Evolutionary conservation across 2,329 filamentous ascomycete species (phyloP).

Genomic region (Dactylellina sp.): DNA sequence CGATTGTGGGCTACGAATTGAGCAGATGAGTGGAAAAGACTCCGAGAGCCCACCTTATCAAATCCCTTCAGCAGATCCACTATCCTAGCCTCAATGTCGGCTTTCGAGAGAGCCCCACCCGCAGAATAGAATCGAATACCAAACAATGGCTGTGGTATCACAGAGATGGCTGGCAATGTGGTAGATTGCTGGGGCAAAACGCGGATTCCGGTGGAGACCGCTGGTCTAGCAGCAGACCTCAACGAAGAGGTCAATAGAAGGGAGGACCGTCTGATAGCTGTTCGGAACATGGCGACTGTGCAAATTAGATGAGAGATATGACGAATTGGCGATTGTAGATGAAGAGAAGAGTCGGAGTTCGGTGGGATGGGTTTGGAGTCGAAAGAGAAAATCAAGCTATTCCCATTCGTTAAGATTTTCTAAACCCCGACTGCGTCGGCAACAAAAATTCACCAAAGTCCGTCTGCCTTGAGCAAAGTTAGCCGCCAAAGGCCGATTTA

Average conservation of each 20-base stretch:
- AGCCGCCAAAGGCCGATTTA: not conserved
- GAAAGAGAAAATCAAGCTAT: conserved; percentile 22
- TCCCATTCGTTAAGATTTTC: conserved; percentile 38
- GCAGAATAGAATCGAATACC: conserved; percentile 88
- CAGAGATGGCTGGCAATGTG: conserved; percentile 59
- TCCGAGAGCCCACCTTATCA: conserved; percentile 79
- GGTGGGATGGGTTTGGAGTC: not conserved
- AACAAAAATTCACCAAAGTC: not conserved
- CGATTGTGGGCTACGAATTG: not conserved
- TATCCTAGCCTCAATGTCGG: conserved; percentile 91
- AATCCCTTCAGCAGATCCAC: conserved; percentile 93
- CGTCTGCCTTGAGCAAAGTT: not conserved
- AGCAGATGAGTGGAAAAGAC: not conserved
- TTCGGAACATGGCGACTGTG: conserved; percentile 82
- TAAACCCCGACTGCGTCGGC: conserved; percentile 33
- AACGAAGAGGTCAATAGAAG: conserved; percentile 68
- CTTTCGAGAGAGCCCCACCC: conserved; percentile 78
- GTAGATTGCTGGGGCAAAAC: conserved; percentile 73
- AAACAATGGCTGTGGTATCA: conserved; percentile 67
- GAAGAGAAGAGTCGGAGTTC: not conserved
- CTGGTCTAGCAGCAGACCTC: conserved; percentile 71
- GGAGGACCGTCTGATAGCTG: conserved; percentile 82
- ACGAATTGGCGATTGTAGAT: not conserved
- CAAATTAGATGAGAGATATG: conserved; percentile 39
- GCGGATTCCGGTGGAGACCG: conserved; percentile 72